Conservation (phyloP, 495 filamentous ascomycete species). For the Baudoinia panamericana region DNA sequence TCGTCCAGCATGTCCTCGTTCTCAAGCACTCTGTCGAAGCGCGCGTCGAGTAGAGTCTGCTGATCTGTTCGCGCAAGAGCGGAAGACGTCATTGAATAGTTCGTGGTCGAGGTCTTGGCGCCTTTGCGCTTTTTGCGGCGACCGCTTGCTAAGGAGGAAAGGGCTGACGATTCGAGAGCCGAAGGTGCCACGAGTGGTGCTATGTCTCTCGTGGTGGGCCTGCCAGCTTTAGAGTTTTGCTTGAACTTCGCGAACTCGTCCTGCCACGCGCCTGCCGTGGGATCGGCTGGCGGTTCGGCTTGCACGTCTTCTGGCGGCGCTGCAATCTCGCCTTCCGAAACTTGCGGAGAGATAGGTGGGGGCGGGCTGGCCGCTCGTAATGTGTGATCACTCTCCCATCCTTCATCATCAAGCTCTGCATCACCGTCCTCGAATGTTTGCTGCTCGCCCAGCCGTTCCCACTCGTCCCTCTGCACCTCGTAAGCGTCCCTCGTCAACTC, state of each 20-base stretch:
- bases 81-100: slow-evolving; percentile 95
- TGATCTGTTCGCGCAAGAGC: slow-evolving; percentile 79
- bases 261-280: slow-evolving; percentile 58
- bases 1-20: slow-evolving; percentile 68
- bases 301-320: slow-evolving; percentile 19
- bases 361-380: slow-evolving; percentile 44
- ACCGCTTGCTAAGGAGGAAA: slow-evolving; percentile 44
- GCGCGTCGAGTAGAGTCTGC: slow-evolving; percentile 68
- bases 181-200: slow-evolving; percentile 36
- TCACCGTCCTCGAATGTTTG: slow-evolving; percentile 41
- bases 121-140: slow-evolving; percentile 82
- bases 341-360: slow-evolving; percentile 1
- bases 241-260: slow-evolving; percentile 83
- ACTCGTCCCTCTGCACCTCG: slow-evolving; percentile 59
- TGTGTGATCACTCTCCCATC: slow-evolving; percentile 91
- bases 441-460: slow-evolving; percentile 29
- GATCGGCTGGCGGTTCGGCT: slow-evolving; percentile 25
- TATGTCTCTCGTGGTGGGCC: slow-evolving; percentile 30
- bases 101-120: slow-evolving; percentile 73
- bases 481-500: slow-evolving; percentile 59
- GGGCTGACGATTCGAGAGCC: slow-evolving; percentile 61
- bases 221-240: slow-evolving; percentile 48
- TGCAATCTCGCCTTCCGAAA: slow-evolving; percentile 6
- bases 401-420: slow-evolving; percentile 53
- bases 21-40: slow-evolving; percentile 76